Base-by-base conservation (phyloP, 345 rosid species). In the Mangifera indica region DNA sequence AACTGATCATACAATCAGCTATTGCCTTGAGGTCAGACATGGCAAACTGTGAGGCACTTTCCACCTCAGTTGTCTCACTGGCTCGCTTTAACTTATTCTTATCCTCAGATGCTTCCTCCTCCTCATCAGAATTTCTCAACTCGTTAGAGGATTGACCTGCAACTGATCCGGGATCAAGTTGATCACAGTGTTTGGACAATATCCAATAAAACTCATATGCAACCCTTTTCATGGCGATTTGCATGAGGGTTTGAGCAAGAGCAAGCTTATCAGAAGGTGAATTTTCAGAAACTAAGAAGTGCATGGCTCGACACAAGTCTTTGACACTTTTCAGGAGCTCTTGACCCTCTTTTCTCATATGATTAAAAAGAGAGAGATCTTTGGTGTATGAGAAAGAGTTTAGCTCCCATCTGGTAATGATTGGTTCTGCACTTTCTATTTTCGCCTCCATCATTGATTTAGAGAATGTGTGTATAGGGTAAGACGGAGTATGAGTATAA, bases 1-100 rank as follows among this genome's bases (percentile, higher is more conserved):
- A 87, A 44, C 82, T 72, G 57, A 86, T 84, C 98, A 95, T 92
- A 70, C 85, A 86, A 32, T 87, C 97, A 17, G 96, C 93, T 32
- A 91, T 91, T 0, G 81, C 81, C 68, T 87, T 91, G 34, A 92
- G 60, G 75, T 89, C 93, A 2, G 80, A 77, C 90, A 91, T 81
- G 22, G 81, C 89, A 20, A 72, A 32, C 6, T 75, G 79, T 4
- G 85, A 74, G 70, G 70, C 75, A 75, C 71, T 78, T 74, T 77
- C 89, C 44, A 75, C 82, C 63, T 83, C 72, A 49, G 75, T 69
- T 63, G 84, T 83, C 25, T 84, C 81, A 0, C 82, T 74, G 7
- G 72, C 80, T 61, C 55, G 74, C 68, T 56, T 80, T 18, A 79
- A 25, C 81, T 75, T 86, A 49, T 80, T 82, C 0, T 80, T 79